phyloP scores from a whole-genome alignment of 1,139 yeast species.

The Arxiozyma telluris region DNA sequence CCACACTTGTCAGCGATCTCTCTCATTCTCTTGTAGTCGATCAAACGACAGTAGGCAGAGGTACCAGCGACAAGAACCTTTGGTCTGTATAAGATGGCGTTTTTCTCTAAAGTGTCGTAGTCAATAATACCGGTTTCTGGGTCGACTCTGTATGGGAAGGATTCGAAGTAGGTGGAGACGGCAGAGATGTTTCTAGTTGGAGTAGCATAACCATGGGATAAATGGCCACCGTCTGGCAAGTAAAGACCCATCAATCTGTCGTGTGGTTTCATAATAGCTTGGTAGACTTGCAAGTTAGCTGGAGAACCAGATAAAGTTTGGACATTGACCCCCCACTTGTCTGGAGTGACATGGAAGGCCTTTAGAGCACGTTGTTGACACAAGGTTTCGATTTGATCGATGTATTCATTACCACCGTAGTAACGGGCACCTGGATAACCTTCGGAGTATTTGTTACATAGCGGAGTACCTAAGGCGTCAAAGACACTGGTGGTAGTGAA shows the following conservation, averaged over 20 bases:
- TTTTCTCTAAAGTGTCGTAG: constrained; percentile 86
- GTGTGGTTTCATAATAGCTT: constrained; percentile 88
- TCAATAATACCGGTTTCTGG: constrained; percentile 88
- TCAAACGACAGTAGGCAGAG: constrained; percentile 90
- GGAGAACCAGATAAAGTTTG: constrained; percentile 96
- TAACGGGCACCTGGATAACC: constrained; percentile 86
- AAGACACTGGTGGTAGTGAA: constrained; percentile 94
- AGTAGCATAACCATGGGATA: constrained; percentile 97
- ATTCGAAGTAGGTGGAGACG: constrained; percentile 91
- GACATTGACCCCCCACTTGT: constrained; percentile 96
- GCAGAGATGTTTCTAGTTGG: constrained; percentile 91
- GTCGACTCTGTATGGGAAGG: constrained; percentile 96
- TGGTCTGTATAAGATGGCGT: constrained; percentile 86
- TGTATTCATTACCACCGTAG: constrained; percentile 88
- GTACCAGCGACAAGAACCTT: constrained; percentile 96
- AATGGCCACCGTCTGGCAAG: constrained; percentile 96
- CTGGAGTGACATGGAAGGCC: constrained; percentile 73
- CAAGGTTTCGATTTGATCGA: constrained; percentile 82
- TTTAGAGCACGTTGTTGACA: constrained; percentile 91
- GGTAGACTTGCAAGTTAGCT: constrained; percentile 93
- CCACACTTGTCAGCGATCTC: constrained; percentile 95
- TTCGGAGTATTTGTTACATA: constrained; percentile 85
- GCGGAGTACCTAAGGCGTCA: constrained; percentile 94
- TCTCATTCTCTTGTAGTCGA: constrained; percentile 93
- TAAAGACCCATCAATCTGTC: constrained; percentile 96